Evolutionary conservation across 768 basidiomycete genomes (phyloP).

Genomic region (Trametopsis cervina): DNA sequence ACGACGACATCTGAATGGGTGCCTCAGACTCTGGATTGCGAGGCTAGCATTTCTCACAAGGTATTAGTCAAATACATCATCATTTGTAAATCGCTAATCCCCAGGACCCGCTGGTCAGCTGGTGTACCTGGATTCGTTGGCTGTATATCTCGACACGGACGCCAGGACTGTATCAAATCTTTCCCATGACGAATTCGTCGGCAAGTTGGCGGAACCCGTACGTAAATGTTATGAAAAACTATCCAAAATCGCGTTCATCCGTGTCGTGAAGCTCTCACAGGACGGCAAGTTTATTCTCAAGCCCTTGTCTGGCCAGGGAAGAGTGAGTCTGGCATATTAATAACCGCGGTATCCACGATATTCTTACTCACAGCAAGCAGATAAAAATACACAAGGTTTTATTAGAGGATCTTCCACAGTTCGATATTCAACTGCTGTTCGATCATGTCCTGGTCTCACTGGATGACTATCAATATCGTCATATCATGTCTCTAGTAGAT

Average conservation of each 20-base stretch:
- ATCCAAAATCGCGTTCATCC: neutral
- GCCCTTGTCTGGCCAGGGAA: slow-evolving; percentile 92
- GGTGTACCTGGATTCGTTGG: slow-evolving; percentile 77
- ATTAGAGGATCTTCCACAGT: slow-evolving; percentile 69
- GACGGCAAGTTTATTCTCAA: slow-evolving; percentile 83
- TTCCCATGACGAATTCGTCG: slow-evolving; percentile 54
- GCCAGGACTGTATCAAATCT: slow-evolving; percentile 72
- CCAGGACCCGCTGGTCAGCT: slow-evolving; percentile 41
- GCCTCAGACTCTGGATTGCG: too few species aligned
- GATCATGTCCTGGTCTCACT: slow-evolving; percentile 89
- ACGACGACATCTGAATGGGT: too few species aligned
- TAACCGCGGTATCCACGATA: too few species aligned
- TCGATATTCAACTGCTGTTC: slow-evolving; percentile 83
- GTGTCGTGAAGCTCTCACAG: slow-evolving; percentile 39
- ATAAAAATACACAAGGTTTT: slow-evolving; percentile 77
- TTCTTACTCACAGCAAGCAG: slow-evolving; percentile 29
- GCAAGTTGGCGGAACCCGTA: slow-evolving; percentile 72
- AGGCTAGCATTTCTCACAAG: too few species aligned
- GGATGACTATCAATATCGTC: slow-evolving; percentile 91
- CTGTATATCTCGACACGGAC: slow-evolving; percentile 95
- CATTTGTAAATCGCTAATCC: neutral
- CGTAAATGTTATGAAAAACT: slow-evolving; percentile 3
- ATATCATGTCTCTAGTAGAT: slow-evolving; percentile 86
- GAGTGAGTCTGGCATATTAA: slow-evolving; percentile 48
- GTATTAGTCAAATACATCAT: slow-evolving; percentile 28